Conservation (phyloP, 495 filamentous ascomycete genomes). For the Tuber umbilicatum region DNA sequence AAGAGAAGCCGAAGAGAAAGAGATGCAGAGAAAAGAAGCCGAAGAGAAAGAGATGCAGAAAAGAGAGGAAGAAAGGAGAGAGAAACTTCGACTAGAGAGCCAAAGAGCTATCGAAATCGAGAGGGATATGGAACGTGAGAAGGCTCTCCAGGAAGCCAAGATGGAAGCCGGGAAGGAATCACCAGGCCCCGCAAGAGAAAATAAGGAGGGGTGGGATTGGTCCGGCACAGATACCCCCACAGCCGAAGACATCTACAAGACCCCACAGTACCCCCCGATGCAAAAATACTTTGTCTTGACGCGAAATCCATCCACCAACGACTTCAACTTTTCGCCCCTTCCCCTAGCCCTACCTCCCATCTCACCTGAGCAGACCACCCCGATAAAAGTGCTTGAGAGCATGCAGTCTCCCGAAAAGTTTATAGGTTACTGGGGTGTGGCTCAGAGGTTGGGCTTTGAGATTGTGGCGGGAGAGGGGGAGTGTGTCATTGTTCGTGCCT, state of each 20-base stretch:
- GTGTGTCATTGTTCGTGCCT: slow-evolving; percentile 18
- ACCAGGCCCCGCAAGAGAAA: neutral
- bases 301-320: slow-evolving; percentile 3
- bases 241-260: slow-evolving; percentile 17
- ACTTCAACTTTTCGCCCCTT: slow-evolving; percentile 18
- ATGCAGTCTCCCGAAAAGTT: slow-evolving; percentile 17
- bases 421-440: slow-evolving; percentile 19
- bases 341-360: slow-evolving; percentile 6
- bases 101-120: neutral
- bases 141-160: neutral
- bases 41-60: slow-evolving; percentile 1
- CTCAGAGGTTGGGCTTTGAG: slow-evolving; percentile 20
- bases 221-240: slow-evolving; percentile 21
- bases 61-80: neutral
- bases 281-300: slow-evolving; percentile 23
- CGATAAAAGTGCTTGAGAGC: slow-evolving; percentile 26
- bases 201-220: slow-evolving; percentile 18
- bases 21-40: neutral
- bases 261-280: neutral
- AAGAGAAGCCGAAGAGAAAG: neutral
- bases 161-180: neutral
- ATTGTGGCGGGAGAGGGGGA: slow-evolving; percentile 22
- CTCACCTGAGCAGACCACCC: slow-evolving; percentile 10
- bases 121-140: neutral
- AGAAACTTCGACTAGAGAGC: neutral